These are phyloP conservation scores for Peronospora tabacina DNA, from an alignment of 352 stramenopile species.

Conservation along the genomic window DNA sequence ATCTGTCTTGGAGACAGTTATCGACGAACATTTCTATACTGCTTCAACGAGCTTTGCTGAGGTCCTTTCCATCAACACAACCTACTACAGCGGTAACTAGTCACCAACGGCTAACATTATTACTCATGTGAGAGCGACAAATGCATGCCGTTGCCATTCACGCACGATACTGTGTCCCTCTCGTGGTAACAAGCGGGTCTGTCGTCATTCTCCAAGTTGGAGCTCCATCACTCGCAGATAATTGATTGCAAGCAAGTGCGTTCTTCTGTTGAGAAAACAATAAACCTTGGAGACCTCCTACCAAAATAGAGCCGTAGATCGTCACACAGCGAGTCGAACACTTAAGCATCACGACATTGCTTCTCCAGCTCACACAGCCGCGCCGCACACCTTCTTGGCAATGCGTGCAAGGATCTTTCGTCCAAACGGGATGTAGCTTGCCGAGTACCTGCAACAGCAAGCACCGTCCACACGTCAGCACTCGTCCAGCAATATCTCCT, in stretches of 20 bases:
- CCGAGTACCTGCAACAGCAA: constrained; percentile 48
- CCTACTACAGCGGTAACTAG: constrained; percentile 39
- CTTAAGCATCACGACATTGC: background rate
- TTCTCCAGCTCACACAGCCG: constrained; percentile 14
- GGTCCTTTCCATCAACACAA: constrained; percentile 34
- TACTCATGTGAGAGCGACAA: constrained; percentile 9
- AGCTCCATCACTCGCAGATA: constrained; percentile 20
- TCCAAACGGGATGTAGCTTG: constrained; percentile 79
- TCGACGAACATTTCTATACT: constrained; percentile 45
- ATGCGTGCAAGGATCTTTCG: constrained; percentile 70
- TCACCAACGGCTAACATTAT: constrained; percentile 12
- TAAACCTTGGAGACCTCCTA: background rate
- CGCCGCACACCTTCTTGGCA: constrained; percentile 54
- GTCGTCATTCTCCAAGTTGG: constrained; percentile 12
- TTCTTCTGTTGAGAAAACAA: background rate
- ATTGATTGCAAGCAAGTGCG: constrained; percentile 24
- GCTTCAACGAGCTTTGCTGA: constrained; percentile 34
- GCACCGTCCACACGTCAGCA: background rate
- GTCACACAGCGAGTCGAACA: background rate
- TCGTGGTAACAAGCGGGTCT: constrained; percentile 7
- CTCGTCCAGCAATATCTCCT: background rate
- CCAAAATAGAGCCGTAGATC: no score
- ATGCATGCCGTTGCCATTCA: constrained; percentile 10
- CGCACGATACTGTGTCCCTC: constrained; percentile 9
- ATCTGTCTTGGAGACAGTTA: constrained; percentile 16